These are phyloP conservation scores for Talaromyces borbonicus DNA, from an alignment of 495 filamentous ascomycete genomes.

Conservation along the genomic window DNA sequence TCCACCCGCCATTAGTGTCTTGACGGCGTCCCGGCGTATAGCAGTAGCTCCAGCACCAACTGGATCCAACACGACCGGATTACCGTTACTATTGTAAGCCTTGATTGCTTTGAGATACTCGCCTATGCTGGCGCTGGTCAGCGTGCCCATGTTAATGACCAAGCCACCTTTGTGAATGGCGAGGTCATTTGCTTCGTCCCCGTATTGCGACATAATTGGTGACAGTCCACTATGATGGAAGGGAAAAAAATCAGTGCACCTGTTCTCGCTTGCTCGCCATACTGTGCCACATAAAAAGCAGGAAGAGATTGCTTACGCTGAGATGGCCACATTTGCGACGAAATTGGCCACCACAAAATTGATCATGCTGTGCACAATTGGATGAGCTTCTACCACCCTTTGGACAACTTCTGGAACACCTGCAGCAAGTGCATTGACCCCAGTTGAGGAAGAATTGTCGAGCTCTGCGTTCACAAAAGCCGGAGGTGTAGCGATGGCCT, in stretches of 20 bases:
- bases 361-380: constrained; percentile 93
- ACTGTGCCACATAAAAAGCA: too few species aligned
- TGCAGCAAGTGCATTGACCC: constrained; percentile 29
- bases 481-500: constrained; percentile 40
- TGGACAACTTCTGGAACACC: constrained; percentile 47
- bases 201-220: constrained; percentile 89
- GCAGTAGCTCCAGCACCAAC: constrained; percentile 83
- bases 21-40: constrained; percentile 59
- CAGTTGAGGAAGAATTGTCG: constrained; percentile 14
- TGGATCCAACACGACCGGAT: constrained; percentile 78
- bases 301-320: constrained; percentile 38
- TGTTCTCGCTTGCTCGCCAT: not conserved
- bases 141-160: constrained; percentile 92
- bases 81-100: constrained; percentile 68
- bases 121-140: constrained; percentile 57
- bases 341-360: constrained; percentile 91
- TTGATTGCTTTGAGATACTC: constrained; percentile 58
- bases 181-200: constrained; percentile 72
- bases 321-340: constrained; percentile 77
- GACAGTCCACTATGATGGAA: constrained; percentile 60
- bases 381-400: constrained; percentile 48
- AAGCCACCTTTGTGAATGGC: constrained; percentile 54
- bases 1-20: constrained; percentile 59
- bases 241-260: constrained; percentile 12
- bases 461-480: constrained; percentile 25